A percentile compares a stretch with the other conserved stretches of the same genome.
Evolutionary conservation across 495 filamentous ascomycete genomes (phyloP).

Genomic region (Penicillium simplicissimum): DNA sequence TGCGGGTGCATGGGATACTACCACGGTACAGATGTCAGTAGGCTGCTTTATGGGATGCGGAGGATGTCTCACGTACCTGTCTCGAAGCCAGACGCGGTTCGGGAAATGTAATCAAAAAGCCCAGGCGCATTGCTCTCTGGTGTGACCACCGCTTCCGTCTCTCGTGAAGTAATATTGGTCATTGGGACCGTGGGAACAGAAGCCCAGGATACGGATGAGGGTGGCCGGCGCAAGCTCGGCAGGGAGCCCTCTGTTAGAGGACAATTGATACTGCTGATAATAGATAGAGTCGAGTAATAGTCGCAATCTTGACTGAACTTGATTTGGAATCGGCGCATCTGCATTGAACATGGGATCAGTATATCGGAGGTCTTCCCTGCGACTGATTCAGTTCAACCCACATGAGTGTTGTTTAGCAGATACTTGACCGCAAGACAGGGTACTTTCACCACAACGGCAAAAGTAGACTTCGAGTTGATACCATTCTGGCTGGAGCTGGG

Average conservation of each 20-base stretch:
- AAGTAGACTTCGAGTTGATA: constrained; percentile 23
- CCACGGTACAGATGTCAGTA: not conserved
- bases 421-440: constrained; percentile 49
- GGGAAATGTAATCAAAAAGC: constrained; percentile 8
- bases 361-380: not conserved
- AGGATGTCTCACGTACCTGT: constrained; percentile 14
- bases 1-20: constrained; percentile 5
- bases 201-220: constrained; percentile 36
- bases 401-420: constrained; percentile 22
- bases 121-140: constrained; percentile 16
- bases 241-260: constrained; percentile 40
- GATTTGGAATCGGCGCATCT: constrained; percentile 48
- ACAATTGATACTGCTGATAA: constrained; percentile 43
- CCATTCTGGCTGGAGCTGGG: constrained; percentile 13
- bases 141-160: constrained; percentile 6
- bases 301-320: constrained; percentile 42
- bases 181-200: constrained; percentile 13
- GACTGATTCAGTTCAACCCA: constrained; percentile 2
- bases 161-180: constrained; percentile 7
- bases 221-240: constrained; percentile 20
- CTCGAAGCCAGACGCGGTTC: constrained; percentile 5
- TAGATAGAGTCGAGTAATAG: constrained; percentile 39
- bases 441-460: constrained; percentile 45
- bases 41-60: not conserved
- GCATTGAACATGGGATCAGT: not conserved